Conservation (phyloP, 2,329 filamentous ascomycete species). For the Pyrenophora tritici-repentis region DNA sequence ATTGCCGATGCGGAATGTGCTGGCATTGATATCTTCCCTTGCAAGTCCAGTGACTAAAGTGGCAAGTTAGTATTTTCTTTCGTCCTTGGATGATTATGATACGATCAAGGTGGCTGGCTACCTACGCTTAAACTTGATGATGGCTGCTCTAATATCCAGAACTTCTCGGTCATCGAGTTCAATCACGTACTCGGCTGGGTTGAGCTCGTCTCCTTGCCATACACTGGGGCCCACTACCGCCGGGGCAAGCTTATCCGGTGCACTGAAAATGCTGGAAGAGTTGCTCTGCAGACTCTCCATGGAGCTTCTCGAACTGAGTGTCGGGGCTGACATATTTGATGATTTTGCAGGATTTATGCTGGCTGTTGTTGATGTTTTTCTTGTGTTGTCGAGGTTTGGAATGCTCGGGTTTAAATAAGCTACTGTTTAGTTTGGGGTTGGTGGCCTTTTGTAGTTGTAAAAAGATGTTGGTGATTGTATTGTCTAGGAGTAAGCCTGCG, state of each 20-base stretch:
- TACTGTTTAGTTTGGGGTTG: neutral
- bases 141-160: constrained; percentile 37
- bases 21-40: constrained; percentile 25
- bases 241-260: constrained; percentile 39
- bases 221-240: constrained; percentile 39
- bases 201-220: constrained; percentile 38
- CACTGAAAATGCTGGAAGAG: constrained; percentile 25
- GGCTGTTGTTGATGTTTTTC: neutral
- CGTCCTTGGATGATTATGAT: no score
- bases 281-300: constrained; percentile 39
- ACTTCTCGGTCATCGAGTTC: constrained; percentile 34
- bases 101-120: neutral
- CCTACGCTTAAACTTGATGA: constrained; percentile 42
- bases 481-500: constrained; percentile 6
- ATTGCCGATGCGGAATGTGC: constrained; percentile 36
- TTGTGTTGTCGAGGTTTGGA: no score
- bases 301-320: constrained; percentile 37
- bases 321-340: constrained; percentile 30
- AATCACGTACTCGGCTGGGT: constrained; percentile 34
- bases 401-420: neutral
- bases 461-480: neutral
- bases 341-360: neutral
- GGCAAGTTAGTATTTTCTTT: neutral
- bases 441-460: neutral
- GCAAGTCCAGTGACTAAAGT: constrained; percentile 25